A percentile compares a stretch with the other conserved stretches of the same genome.
Conservation (phyloP, 257 asterid species). For the Primulina huaijiensis region DNA sequence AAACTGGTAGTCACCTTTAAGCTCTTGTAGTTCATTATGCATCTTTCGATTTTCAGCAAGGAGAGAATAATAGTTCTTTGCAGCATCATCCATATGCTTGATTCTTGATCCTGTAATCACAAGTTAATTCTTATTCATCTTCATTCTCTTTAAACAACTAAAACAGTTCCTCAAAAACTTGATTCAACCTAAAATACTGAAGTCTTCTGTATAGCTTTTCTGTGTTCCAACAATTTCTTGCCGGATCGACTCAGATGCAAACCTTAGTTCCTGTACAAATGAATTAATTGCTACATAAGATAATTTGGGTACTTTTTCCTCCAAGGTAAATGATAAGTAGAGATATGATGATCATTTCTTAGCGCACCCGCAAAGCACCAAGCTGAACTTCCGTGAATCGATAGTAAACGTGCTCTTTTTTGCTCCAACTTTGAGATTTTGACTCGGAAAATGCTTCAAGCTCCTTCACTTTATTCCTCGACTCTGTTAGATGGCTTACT, state of each 20-base stretch:
- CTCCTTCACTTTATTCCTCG: slow-evolving; percentile 44
- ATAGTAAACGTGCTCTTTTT: slow-evolving; percentile 57
- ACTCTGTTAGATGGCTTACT: slow-evolving; percentile 33
- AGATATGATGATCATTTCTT: slow-evolving; percentile 3
- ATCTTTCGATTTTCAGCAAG: slow-evolving; percentile 68
- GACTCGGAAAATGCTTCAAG: slow-evolving; percentile 53
- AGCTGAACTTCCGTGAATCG: slow-evolving; percentile 78
- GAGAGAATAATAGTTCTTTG: slow-evolving; percentile 49
- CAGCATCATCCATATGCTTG: slow-evolving; percentile 51
- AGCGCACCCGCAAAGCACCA: slow-evolving; percentile 74
- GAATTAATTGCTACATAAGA: not conserved
- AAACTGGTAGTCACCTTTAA: slow-evolving; percentile 60
- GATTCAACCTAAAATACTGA: slow-evolving; percentile 48
- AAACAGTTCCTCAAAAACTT: not conserved
- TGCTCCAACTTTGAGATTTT: slow-evolving; percentile 51
- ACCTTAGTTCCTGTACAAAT: slow-evolving; percentile 55
- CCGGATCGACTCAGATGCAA: slow-evolving; percentile 70
- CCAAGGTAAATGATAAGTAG: not conserved
- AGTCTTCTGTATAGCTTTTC: slow-evolving; percentile 63
- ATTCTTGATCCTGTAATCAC: slow-evolving; percentile 45
- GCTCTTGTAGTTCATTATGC: slow-evolving; percentile 81
- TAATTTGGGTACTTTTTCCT: not conserved
- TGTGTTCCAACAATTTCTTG: slow-evolving; percentile 69
- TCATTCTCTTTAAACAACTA: not conserved
- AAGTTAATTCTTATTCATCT: slow-evolving; percentile 14